Percentiles rank a stretch among this genome's conserved stretches.
phyloP scores from a whole-genome alignment of 2,329 filamentous ascomycete species.

The Penicillium frequentans region DNA sequence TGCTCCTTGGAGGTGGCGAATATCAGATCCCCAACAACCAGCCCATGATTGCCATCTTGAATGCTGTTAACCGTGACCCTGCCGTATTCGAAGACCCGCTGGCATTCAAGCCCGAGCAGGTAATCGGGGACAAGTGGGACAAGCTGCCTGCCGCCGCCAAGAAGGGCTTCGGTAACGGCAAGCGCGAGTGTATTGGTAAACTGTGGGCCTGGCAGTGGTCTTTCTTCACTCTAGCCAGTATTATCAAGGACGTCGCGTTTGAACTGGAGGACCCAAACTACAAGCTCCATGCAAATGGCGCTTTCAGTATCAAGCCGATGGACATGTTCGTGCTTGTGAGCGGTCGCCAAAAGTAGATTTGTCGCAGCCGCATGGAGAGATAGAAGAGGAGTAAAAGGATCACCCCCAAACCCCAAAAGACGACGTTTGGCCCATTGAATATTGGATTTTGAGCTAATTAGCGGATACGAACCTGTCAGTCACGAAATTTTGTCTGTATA shows the following conservation, averaged over 20 bases:
- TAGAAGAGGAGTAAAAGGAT: background rate
- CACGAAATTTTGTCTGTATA: constrained; percentile 3
- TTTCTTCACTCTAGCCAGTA: constrained; percentile 59
- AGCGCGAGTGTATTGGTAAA: constrained; percentile 69
- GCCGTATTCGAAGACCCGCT: constrained; percentile 64
- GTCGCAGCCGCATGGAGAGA: background rate
- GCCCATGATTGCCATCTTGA: constrained; percentile 53
- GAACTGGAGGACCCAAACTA: constrained; percentile 58
- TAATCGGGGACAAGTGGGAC: constrained; percentile 69
- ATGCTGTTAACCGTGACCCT: constrained; percentile 62
- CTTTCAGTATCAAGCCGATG: constrained; percentile 19
- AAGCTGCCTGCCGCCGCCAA: constrained; percentile 62
- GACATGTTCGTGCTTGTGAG: constrained; percentile 9
- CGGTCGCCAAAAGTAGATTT: background rate
- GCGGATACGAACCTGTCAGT: constrained; percentile 4
- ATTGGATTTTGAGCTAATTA: background rate
- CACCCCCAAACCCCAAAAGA: background rate
- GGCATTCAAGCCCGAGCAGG: constrained; percentile 69
- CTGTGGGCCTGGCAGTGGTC: constrained; percentile 75
- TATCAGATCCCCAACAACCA: constrained; percentile 60
- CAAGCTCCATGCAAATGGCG: constrained; percentile 46
- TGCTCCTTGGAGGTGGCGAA: constrained; percentile 59
- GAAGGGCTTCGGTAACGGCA: constrained; percentile 74
- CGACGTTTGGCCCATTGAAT: background rate
- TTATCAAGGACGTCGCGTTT: constrained; percentile 67